phyloP scores from a whole-genome alignment of 2,329 filamentous ascomycete genomes.

The Ceratocystis lukuohia region DNA sequence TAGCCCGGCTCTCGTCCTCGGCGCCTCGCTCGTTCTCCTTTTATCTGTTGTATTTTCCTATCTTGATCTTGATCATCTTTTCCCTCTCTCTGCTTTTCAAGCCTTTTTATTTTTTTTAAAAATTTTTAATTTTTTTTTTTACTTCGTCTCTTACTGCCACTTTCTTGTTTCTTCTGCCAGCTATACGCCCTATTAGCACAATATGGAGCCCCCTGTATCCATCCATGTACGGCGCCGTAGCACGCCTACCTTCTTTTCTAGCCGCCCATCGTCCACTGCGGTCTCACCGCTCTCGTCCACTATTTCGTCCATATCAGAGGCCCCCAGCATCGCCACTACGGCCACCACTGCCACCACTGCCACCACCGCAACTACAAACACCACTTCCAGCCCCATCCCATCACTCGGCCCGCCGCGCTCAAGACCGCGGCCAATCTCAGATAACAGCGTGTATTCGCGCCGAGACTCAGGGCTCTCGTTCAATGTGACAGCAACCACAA shows the following conservation, averaged over 20 bases:
- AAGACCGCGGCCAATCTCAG: constrained; percentile 18
- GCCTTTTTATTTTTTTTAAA: background rate
- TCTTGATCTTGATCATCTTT: background rate
- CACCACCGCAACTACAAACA: background rate
- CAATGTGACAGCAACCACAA: constrained; percentile 27
- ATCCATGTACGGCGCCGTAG: constrained; percentile 9
- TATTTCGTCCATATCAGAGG: constrained; percentile 13
- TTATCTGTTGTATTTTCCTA: background rate
- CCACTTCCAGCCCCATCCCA: background rate
- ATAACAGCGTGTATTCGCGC: constrained; percentile 25
- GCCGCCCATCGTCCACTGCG: background rate
- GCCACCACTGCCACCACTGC: background rate
- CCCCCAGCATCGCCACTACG: constrained; percentile 8
- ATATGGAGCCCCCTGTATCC: constrained; percentile 5
- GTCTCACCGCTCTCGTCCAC: constrained; percentile 10
- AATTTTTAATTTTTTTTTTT: background rate
- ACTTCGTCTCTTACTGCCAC: background rate
- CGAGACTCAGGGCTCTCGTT: constrained; percentile 36
- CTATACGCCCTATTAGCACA: background rate
- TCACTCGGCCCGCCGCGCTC: background rate
- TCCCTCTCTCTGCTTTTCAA: background rate
- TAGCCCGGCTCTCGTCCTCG: background rate
- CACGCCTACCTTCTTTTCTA: constrained; percentile 8
- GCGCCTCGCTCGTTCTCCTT: background rate
- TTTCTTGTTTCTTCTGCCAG: background rate